Percentiles rank a stretch among this genome's conserved stretches.
Conservation (phyloP, 192 early-diverging fungal genomes). For the Mortierella hygrophila region DNA sequence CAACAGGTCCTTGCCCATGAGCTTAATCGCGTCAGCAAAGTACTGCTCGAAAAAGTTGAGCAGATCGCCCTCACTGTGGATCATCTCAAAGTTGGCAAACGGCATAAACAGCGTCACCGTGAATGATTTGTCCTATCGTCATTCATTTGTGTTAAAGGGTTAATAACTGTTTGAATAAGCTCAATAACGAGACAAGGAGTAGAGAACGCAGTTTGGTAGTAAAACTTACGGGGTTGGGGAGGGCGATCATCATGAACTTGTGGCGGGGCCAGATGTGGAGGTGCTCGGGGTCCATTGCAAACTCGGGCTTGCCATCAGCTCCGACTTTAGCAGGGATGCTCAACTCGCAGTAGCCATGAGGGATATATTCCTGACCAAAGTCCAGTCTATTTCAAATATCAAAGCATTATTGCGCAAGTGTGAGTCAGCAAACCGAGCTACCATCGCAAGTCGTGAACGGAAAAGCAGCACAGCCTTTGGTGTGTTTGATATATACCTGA, state of each 20-base stretch:
- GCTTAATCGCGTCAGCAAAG: conserved; percentile 81
- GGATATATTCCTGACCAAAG: conserved; percentile 91
- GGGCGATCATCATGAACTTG: conserved; percentile 97
- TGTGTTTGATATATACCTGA: conserved; percentile 59
- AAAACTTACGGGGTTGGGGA: conserved; percentile 85
- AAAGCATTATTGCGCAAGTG: background rate
- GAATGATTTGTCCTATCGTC: conserved; percentile 85
- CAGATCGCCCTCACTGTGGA: conserved; percentile 74
- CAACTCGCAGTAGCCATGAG: conserved; percentile 93
- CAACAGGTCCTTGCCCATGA: conserved; percentile 83
- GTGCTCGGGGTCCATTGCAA: conserved; percentile 90
- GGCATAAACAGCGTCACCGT: conserved; percentile 99
- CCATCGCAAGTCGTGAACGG: background rate
- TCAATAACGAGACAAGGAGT: too few species aligned
- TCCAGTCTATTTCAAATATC: conserved; percentile 68
- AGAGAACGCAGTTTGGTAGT: background rate
- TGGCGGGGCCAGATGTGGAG: conserved; percentile 98
- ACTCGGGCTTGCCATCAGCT: conserved; percentile 70
- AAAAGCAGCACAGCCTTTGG: background rate
- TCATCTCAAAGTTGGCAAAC: conserved; percentile 79
- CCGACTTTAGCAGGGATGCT: conserved; percentile 78
- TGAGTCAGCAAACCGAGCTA: background rate
- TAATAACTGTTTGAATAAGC: background rate
- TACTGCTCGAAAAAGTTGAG: conserved; percentile 77
- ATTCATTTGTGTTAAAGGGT: background rate